phyloP scores from a whole-genome alignment of 2,329 filamentous ascomycete genomes.

The Periconia digitata region DNA sequence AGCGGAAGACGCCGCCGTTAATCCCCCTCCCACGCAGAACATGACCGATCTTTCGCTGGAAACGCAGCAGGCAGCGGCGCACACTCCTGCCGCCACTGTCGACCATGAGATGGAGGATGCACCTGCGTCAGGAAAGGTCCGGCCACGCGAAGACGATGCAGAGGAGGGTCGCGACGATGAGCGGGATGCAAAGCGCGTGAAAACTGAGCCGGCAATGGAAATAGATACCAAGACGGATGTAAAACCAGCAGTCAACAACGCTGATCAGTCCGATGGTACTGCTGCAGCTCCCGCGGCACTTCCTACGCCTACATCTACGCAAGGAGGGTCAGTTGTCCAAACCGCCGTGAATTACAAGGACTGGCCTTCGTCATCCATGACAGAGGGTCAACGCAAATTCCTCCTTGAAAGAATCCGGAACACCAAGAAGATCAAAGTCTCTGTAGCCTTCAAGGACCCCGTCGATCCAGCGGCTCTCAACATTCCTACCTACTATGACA shows the following conservation, averaged over 20 bases:
- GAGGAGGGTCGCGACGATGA: conserved; percentile 56
- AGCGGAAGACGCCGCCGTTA: conserved; percentile 11
- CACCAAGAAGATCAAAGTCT: conserved; percentile 84
- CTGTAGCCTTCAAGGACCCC: conserved; percentile 72
- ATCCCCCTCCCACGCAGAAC: conserved; percentile 32
- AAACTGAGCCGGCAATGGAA: conserved; percentile 58
- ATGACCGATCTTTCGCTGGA: conserved; percentile 37
- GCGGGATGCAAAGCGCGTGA: conserved; percentile 77
- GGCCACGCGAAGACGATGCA: conserved; percentile 76
- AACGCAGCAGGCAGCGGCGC: conserved; percentile 20
- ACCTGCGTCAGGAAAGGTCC: conserved; percentile 52
- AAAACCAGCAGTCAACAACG: conserved; percentile 42
- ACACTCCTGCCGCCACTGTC: conserved; percentile 17
- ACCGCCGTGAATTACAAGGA: conserved; percentile 35
- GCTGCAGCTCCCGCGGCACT: conserved; percentile 15
- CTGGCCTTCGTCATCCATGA: conserved; percentile 44
- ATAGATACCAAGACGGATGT: conserved; percentile 46
- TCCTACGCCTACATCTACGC: conserved; percentile 24
- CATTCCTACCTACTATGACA: conserved; percentile 72
- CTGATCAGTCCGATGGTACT: conserved; percentile 33
- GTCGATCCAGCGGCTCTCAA: conserved; percentile 75
- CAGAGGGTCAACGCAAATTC: conserved; percentile 61
- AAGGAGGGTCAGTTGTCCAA: conserved; percentile 34
- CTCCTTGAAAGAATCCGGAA: conserved; percentile 68
- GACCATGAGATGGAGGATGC: conserved; percentile 44